These are phyloP conservation scores for Pythium inflatum DNA, from an alignment of 352 stramenopile species.

Conservation along the genomic window DNA sequence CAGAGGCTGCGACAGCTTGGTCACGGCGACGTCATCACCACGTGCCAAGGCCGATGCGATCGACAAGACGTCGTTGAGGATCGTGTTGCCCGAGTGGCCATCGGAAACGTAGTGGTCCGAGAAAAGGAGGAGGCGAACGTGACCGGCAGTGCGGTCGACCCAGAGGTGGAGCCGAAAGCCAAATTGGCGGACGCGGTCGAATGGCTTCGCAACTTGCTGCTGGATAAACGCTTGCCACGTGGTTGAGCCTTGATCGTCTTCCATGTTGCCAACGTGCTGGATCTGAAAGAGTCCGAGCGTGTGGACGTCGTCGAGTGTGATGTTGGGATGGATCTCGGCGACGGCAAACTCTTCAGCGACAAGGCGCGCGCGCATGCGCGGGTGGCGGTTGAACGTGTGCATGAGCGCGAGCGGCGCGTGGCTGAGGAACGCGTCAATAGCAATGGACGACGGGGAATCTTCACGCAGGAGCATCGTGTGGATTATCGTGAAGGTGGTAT, in stretches of 20 bases:
- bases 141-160: slow-evolving; percentile 31
- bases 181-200: slow-evolving; percentile 54
- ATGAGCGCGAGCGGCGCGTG: slow-evolving; percentile 36
- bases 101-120: slow-evolving; percentile 56
- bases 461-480: no score
- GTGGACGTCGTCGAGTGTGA: slow-evolving; percentile 43
- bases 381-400: slow-evolving; percentile 52
- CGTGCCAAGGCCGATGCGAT: slow-evolving; percentile 34
- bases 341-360: slow-evolving; percentile 43
- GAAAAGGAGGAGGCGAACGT: slow-evolving; percentile 46
- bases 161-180: slow-evolving; percentile 49
- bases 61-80: slow-evolving; percentile 45
- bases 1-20: not conserved
- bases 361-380: slow-evolving; percentile 44
- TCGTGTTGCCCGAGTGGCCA: slow-evolving; percentile 39
- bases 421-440: slow-evolving; percentile 40
- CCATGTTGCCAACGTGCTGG: slow-evolving; percentile 1
- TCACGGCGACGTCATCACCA: not conserved
- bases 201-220: slow-evolving; percentile 36
- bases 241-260: not conserved
- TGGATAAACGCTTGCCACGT: slow-evolving; percentile 42
- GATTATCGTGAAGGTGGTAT: no score
- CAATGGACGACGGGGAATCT: no score
- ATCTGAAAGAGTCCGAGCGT: slow-evolving; percentile 28
- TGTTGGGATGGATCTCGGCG: slow-evolving; percentile 42